These are phyloP conservation scores for Podospora pseudoanserina DNA, from an alignment of 495 filamentous ascomycete species.

Conservation along the genomic window DNA sequence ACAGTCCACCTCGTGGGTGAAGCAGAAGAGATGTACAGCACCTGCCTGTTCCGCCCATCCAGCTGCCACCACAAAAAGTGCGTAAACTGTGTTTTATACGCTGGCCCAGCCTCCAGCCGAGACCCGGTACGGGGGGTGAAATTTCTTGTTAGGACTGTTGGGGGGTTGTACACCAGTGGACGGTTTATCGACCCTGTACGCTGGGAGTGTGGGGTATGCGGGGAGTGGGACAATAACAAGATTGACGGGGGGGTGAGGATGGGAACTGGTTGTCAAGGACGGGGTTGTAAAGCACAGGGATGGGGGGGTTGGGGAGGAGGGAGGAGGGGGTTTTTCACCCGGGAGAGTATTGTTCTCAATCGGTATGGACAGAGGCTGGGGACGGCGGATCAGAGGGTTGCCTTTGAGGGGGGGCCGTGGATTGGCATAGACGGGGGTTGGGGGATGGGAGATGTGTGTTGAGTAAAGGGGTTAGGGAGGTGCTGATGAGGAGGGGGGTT, in stretches of 20 bases:
- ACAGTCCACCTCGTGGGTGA: constrained; percentile 18
- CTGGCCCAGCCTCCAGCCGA: constrained; percentile 5
- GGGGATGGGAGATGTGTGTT: constrained; percentile 22
- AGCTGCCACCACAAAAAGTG: constrained; percentile 24
- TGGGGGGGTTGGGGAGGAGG: not conserved
- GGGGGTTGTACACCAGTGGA: constrained; percentile 24
- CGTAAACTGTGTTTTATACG: constrained; percentile 21
- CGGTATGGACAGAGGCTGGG: constrained; percentile 30
- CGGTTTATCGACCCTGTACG: constrained; percentile 25
- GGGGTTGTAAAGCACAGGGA: not conserved
- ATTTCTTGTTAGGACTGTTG: constrained; percentile 22
- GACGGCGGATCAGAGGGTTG: constrained; percentile 27
- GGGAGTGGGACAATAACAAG: constrained; percentile 28
- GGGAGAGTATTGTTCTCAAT: constrained; percentile 27
- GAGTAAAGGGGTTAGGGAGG: constrained; percentile 16
- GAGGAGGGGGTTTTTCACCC: constrained; percentile 9
- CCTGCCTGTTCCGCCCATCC: constrained; percentile 19
- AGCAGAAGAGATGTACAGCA: not conserved
- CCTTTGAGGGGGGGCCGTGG: constrained; percentile 26
- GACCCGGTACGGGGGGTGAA: constrained; percentile 9
- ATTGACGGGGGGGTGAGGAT: constrained; percentile 12
- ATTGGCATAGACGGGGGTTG: constrained; percentile 26
- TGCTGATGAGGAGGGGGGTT: constrained; percentile 13
- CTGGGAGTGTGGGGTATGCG: constrained; percentile 30
- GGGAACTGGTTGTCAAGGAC: not conserved